Base-by-base conservation (phyloP, 2,329 filamentous ascomycete genomes). In the Penicillium aurantiogriseum region DNA sequence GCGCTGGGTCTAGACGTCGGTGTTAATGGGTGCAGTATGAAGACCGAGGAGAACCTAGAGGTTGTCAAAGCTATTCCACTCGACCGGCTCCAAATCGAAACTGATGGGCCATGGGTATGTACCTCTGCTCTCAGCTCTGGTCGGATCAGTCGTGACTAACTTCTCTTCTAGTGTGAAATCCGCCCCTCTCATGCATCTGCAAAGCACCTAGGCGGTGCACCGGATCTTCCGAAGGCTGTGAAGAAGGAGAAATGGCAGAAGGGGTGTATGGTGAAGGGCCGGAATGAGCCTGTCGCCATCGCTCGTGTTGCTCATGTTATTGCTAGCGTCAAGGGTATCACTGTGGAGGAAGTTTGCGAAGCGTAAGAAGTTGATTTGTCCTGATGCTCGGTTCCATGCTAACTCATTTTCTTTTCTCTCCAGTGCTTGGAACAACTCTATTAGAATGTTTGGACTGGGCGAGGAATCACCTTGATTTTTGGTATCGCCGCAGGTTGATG, bases 231-330 rank as follows among this genome's bases (percentile, higher is more conserved):
- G 66, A 95, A 90, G 76, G 82, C 87, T 5, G 89, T 97, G 31
- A 99, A 97, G 81, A 97, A 96, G 78, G 94, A 99, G 78, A 96
- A 90, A 74, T 99, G 92, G 88, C 84, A 85, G 44, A 86, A 90
- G 67, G 93, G 92, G 0, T 83, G 82, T 40, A 93, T 97, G 90
- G 85, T 99, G 52, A 99, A 97, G 77, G 91, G 93, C 0, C 85
- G 94, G 59, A 99, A 99, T 71, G 94, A 99, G 76, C 91, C 93
- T 10, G 92, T 89, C 67, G 88, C 85, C 52, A 97, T 99, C 63
- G 86, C 88, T 63, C 86, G 88, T 52, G 90, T 99, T 15, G 94
- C 91, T n/a, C 87, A 88, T 73, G 90, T 93, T 51, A 87, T 99
- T 63, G 93, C 94, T 1, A 86, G 83, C 42, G 88, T 97, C 62